phyloP scores from a whole-genome alignment of 306 rosid genomes.

The Malus sieversii region DNA sequence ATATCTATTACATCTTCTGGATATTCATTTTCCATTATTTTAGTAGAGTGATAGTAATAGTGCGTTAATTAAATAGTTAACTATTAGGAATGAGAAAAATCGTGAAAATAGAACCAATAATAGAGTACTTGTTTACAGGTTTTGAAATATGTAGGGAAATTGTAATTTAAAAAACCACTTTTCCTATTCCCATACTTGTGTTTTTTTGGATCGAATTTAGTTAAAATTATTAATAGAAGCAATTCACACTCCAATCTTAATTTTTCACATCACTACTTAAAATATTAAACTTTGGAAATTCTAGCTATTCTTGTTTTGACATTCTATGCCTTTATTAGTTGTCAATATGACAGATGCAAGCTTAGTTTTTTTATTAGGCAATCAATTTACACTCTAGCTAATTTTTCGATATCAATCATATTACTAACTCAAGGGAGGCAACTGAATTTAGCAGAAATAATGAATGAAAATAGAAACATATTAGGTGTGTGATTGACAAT shows the following conservation, averaged over 20 bases:
- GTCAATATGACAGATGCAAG: neutral
- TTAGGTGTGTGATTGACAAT: neutral
- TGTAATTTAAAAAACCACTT: no score
- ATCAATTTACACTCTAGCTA: neutral
- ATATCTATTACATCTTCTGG: neutral
- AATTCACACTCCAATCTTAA: no score
- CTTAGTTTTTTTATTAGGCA: neutral
- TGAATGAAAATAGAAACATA: neutral
- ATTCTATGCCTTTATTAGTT: neutral
- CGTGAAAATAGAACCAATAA: no score
- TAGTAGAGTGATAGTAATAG: rapidly evolving
- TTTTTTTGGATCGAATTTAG: neutral
- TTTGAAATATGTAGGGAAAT: neutral
- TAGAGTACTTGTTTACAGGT: neutral
- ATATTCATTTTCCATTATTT: no score
- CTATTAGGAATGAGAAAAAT: no score
- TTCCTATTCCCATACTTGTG: neutral
- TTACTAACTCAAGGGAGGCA: no score
- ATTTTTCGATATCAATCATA: neutral
- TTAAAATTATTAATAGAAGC: no score
- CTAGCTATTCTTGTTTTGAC: no score
- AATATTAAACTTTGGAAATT: no score
- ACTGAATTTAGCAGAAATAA: neutral
- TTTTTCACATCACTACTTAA: no score
- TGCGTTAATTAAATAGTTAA: no score